These are phyloP conservation scores for Acacia crassicarpa DNA, from an alignment of 306 rosid species.

Conservation along the genomic window DNA sequence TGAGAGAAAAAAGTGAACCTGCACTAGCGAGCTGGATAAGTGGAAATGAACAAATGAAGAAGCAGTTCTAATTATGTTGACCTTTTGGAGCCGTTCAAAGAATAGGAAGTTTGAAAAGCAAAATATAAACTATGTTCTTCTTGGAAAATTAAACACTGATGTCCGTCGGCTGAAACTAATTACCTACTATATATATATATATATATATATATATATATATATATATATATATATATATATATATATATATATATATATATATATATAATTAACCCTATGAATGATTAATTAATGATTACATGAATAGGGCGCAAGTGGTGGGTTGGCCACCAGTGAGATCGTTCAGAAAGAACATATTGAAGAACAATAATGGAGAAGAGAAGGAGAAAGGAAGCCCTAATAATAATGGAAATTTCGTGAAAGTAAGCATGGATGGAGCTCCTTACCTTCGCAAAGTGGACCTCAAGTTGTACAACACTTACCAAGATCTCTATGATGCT, in stretches of 20 bases:
- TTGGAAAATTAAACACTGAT: not conserved
- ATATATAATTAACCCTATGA: too few species aligned
- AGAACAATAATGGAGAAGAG: slow-evolving; percentile 40
- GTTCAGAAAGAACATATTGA: slow-evolving; percentile 68
- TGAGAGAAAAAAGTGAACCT: not conserved
- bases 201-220: too few species aligned
- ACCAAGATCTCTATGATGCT: slow-evolving; percentile 83
- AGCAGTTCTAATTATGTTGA: not conserved
- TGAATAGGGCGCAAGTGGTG: slow-evolving; percentile 79
- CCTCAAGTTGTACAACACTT: slow-evolving; percentile 57
- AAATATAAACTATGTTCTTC: not conserved
- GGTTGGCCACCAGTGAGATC: slow-evolving; percentile 98
- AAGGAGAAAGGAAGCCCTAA: slow-evolving; percentile 41
- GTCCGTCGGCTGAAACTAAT: not conserved
- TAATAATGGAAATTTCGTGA: slow-evolving; percentile 51
- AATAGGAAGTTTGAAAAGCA: not conserved
- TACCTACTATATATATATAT: too few species aligned
- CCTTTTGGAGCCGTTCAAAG: not conserved
- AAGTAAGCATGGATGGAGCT: slow-evolving; percentile 98
- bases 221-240: too few species aligned
- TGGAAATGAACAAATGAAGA: not conserved
- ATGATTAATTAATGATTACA: too few species aligned
- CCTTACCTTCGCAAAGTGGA: slow-evolving; percentile 96
- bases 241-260: too few species aligned
- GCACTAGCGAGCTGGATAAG: not conserved